phyloP scores from a whole-genome alignment of 192 early-diverging fungal species.

The Backusella westeae region DNA sequence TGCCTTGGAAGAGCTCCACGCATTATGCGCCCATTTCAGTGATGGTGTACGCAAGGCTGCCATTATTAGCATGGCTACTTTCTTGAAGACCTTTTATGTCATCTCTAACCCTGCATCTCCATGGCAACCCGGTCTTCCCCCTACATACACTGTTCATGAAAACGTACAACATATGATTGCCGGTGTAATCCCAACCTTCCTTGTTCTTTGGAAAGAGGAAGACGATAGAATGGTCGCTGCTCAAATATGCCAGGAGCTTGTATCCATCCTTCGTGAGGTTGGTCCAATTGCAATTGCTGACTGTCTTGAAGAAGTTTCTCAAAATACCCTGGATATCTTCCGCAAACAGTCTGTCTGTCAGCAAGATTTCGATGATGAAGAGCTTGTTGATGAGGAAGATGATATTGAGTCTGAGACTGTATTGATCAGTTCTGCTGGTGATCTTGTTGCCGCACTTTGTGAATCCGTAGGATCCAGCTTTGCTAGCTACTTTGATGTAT shows the following conservation, averaged over 20 bases:
- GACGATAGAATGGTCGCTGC: slow-evolving; percentile 79
- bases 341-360: slow-evolving; percentile 74
- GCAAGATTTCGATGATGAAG: slow-evolving; percentile 63
- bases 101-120: slow-evolving; percentile 58
- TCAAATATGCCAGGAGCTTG: slow-evolving; percentile 73
- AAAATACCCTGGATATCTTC: slow-evolving; percentile 53
- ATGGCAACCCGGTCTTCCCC: slow-evolving; percentile 73
- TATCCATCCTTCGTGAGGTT: slow-evolving; percentile 63
- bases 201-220: slow-evolving; percentile 75
- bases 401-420: slow-evolving; percentile 82
- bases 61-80: slow-evolving; percentile 64
- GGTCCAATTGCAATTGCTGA: slow-evolving; percentile 69
- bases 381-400: slow-evolving; percentile 71
- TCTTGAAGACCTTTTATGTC: slow-evolving; percentile 74
- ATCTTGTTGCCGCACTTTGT: slow-evolving; percentile 77
- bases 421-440: slow-evolving; percentile 74
- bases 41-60: slow-evolving; percentile 81
- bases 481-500: slow-evolving; percentile 69
- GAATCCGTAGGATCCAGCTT: slow-evolving; percentile 72
- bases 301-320: slow-evolving; percentile 33
- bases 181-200: slow-evolving; percentile 65
- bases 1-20: slow-evolving; percentile 60
- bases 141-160: slow-evolving; percentile 66
- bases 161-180: slow-evolving; percentile 69
- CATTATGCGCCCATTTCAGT: slow-evolving; percentile 69